Conservation (phyloP, 768 basidiomycete species). For the Dendrothele bispora region DNA sequence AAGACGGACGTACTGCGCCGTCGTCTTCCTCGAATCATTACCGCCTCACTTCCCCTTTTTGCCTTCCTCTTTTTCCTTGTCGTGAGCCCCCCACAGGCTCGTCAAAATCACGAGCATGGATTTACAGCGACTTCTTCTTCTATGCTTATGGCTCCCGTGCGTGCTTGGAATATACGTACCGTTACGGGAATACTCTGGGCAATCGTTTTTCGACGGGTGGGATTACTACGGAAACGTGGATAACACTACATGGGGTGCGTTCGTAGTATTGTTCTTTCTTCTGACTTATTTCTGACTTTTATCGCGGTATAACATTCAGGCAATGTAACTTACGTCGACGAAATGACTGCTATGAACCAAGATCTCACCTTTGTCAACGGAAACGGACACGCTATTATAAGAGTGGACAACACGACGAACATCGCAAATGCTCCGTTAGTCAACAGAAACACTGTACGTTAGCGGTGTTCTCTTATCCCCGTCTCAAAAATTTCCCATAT, state of each 20-base stretch:
- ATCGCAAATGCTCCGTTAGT: slow-evolving; percentile 39
- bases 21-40: too few relatives aligned
- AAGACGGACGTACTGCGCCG: too few relatives aligned
- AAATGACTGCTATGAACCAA: slow-evolving; percentile 23
- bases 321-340: slow-evolving; percentile 15
- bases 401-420: slow-evolving; percentile 67
- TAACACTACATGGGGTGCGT: slow-evolving; percentile 40
- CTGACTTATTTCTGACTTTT: not conserved
- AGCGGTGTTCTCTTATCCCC: not conserved
- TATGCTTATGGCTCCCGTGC: too few relatives aligned
- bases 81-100: too few relatives aligned
- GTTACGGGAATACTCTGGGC: slow-evolving; percentile 42
- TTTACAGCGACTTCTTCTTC: too few relatives aligned
- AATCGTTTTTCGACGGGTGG: slow-evolving; percentile 50
- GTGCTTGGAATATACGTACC: slow-evolving; percentile 36
- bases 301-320: slow-evolving; percentile 25
- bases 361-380: slow-evolving; percentile 55
- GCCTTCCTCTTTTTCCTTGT: too few relatives aligned
- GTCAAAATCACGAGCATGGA: too few relatives aligned
- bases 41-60: too few relatives aligned
- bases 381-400: slow-evolving; percentile 62
- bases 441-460: slow-evolving; percentile 58
- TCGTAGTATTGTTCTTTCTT: not conserved
- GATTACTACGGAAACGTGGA: slow-evolving; percentile 47
- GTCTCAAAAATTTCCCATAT: not conserved